Conservation (phyloP, 2,329 filamentous ascomycete species). For the Pseudocercospora vitis region DNA sequence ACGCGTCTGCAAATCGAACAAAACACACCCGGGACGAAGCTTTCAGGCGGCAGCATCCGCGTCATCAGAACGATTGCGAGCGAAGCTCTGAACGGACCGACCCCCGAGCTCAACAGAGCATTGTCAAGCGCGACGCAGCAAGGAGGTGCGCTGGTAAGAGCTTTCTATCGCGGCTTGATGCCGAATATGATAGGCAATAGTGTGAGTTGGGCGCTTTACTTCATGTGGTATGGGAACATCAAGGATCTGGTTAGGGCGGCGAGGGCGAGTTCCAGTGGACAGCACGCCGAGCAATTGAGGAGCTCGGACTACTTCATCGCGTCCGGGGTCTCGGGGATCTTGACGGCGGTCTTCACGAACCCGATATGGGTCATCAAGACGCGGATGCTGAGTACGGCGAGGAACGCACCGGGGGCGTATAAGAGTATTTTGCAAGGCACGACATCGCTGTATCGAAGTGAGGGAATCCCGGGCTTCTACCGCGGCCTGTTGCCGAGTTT, state of each 20-base stretch:
- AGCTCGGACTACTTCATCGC: slow-evolving; percentile 78
- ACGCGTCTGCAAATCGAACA: slow-evolving; percentile 73
- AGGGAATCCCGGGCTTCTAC: slow-evolving; percentile 82
- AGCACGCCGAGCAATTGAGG: slow-evolving; percentile 37
- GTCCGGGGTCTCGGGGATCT: slow-evolving; percentile 66
- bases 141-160: slow-evolving; percentile 38
- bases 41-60: slow-evolving; percentile 31
- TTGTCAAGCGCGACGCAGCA: slow-evolving; percentile 11
- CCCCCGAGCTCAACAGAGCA: slow-evolving; percentile 11
- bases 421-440: slow-evolving; percentile 72
- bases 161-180: slow-evolving; percentile 84
- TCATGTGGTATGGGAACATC: slow-evolving; percentile 68
- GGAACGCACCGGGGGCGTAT: slow-evolving; percentile 74
- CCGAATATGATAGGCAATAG: slow-evolving; percentile 92
- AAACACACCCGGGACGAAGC: slow-evolving; percentile 22
- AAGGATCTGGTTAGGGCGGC: slow-evolving; percentile 53
- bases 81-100: slow-evolving; percentile 27
- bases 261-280: slow-evolving; percentile 37
- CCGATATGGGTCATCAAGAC: slow-evolving; percentile 99
- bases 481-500: slow-evolving; percentile 79
- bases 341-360: slow-evolving; percentile 83
- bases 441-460: slow-evolving; percentile 62
- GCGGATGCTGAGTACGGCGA: slow-evolving; percentile 87
- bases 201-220: slow-evolving; percentile 87
- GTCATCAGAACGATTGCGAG: slow-evolving; percentile 33